Evolutionary conservation across 2,329 filamentous ascomycete species (phyloP).

Genomic region (Thielaviopsis euricoi): DNA sequence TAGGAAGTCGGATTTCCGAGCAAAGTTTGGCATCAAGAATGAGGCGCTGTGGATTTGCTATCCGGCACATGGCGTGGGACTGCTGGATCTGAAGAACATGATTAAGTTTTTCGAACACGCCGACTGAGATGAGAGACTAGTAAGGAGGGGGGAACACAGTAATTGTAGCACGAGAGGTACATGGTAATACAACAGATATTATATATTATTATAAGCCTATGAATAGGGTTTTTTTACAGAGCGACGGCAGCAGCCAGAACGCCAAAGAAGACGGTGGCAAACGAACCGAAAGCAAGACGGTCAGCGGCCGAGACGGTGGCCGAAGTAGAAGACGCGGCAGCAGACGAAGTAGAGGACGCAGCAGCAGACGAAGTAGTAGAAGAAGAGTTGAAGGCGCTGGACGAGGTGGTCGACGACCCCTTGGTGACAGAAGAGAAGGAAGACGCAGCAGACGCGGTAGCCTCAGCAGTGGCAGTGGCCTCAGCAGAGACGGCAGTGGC

Average conservation of each 20-base stretch:
- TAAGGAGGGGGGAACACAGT: not conserved
- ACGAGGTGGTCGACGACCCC: not conserved
- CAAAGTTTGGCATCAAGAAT: conserved; percentile 74
- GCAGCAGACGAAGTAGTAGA: not conserved
- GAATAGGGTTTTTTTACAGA: not conserved
- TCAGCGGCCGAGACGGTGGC: not conserved
- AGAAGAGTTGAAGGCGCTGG: not conserved
- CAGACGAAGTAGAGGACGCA: too few relatives aligned
- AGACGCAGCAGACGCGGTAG: not conserved
- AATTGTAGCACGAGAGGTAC: too few relatives aligned
- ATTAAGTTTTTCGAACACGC: conserved; percentile 79
- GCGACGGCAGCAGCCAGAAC: conserved; percentile 2
- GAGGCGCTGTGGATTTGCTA: conserved; percentile 85
- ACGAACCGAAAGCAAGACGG: not conserved
- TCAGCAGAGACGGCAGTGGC: not conserved
- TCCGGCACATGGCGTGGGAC: conserved; percentile 68
- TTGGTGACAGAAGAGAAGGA: not conserved
- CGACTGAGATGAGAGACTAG: conserved; percentile 8
- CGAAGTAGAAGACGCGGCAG: too few relatives aligned
- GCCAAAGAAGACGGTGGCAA: not conserved
- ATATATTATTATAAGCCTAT: too few relatives aligned
- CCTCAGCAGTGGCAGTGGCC: not conserved
- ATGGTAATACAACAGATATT: too few relatives aligned
- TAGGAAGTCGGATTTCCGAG: conserved; percentile 75
- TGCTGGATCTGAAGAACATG: conserved; percentile 68